Base-by-base conservation (phyloP, 73 alveolate genomes). In the Diophrys sp. region DNA sequence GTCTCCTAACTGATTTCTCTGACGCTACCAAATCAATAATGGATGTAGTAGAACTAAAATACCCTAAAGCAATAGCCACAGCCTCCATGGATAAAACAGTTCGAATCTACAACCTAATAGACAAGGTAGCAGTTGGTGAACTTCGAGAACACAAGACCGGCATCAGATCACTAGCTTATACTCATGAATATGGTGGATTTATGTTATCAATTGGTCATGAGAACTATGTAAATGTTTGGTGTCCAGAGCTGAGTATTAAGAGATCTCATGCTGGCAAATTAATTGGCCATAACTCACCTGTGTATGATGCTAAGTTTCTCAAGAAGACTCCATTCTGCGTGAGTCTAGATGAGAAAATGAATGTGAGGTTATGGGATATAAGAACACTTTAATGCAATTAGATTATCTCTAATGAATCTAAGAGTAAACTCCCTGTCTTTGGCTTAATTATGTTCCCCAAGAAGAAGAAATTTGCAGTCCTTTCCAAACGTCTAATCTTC, bases 151-250 rank as follows among this genome's bases (percentile, higher is more conserved):
- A 95, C 81, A 80, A 82, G 1, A 87, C 93, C 75, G 98, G 98
- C 14, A 93, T 96, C 23, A 71, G 97, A 70, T 88, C 96, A 11
- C 84, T 96, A 70, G 79, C 91, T 29, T 96, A 96, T 74, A 87
- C 94, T 87, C 92, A 94, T 0, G 94, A 90, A 33, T 94, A 88
- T 78, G 97, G 95, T 11, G 97, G 98, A 0, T 86, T 83, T 70
- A 72, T 96, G 14, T 77, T 96, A 56, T 84, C 97, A 56, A 95
- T 92, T 55, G 99, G 99, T 34, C 96, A 90, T 80, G 99, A 96
- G 82, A 93, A 84, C 67, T 89, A 74, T 81, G 91, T 96, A 1
- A 95, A 95, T 73, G 94, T 96, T 2, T 94, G 93, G 91, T 75
- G 90, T 29, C 96, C 98, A 2, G 98, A 85, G 54, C 77, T 83